Conservation (phyloP, 2,329 filamentous ascomycete genomes). For the Endocalyx cinctus region DNA sequence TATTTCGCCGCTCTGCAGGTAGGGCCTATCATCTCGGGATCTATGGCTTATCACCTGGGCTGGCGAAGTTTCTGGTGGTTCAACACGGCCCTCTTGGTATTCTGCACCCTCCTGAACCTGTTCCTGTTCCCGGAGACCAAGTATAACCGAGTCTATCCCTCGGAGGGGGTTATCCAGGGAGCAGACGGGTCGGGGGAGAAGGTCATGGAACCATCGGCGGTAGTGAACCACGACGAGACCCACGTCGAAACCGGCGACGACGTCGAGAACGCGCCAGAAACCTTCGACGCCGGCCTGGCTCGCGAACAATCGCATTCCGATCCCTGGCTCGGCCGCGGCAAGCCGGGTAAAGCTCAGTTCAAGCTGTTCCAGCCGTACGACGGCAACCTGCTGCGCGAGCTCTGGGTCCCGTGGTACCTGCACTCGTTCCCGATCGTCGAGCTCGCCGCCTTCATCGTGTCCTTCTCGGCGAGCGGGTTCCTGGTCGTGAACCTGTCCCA, state of each 20-base stretch:
- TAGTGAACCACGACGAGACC: no score
- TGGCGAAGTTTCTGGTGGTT: constrained; percentile 65
- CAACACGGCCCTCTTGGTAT: constrained; percentile 49
- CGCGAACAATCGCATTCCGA: constrained; percentile 40
- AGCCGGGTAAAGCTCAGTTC: constrained; percentile 53
- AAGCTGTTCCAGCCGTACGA: constrained; percentile 43
- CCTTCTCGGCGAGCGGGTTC: constrained; percentile 39
- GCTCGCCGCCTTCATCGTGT: constrained; percentile 57
- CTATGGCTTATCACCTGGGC: constrained; percentile 54
- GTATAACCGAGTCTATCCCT: constrained; percentile 43
- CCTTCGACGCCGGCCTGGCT: constrained; percentile 16
- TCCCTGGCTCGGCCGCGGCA: constrained; percentile 51
- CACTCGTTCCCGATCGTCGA: constrained; percentile 60
- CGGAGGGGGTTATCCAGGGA: constrained; percentile 9
- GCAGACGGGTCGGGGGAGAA: not conserved
- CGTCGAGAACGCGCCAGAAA: not conserved
- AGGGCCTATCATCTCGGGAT: constrained; percentile 35
- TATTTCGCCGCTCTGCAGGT: constrained; percentile 62
- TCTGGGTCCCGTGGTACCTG: constrained; percentile 60
- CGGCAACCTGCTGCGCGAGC: constrained; percentile 44
- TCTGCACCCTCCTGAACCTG: constrained; percentile 46
- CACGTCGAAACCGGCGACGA: constrained; percentile 8
- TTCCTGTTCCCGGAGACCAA: constrained; percentile 62
- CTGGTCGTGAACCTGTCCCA: constrained; percentile 52
- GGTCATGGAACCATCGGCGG: constrained; percentile 1